Percentiles rank a stretch among this genome's conserved stretches.
Conservation (phyloP, 2,329 filamentous ascomycete species). For the Trichoderma atroviride region DNA sequence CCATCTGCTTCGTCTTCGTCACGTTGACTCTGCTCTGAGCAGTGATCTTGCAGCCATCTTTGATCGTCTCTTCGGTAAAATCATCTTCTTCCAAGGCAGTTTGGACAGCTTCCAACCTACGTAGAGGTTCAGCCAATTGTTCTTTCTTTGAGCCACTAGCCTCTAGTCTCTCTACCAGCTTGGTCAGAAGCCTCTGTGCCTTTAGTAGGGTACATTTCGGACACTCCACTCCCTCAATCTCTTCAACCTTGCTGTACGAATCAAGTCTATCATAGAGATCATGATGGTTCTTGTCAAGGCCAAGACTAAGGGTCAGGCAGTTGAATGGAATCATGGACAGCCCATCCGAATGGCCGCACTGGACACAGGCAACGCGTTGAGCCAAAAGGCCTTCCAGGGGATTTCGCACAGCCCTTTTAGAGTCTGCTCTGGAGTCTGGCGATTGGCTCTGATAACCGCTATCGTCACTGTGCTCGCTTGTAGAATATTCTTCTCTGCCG, state of each 20-base stretch:
- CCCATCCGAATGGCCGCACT: constrained; percentile 84
- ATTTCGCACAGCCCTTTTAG: constrained; percentile 58
- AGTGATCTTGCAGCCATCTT: constrained; percentile 65
- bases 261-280: constrained; percentile 79
- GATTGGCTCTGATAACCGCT: constrained; percentile 58
- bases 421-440: constrained; percentile 42
- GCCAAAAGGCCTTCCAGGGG: constrained; percentile 86
- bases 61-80: constrained; percentile 70
- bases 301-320: constrained; percentile 84
- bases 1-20: constrained; percentile 88
- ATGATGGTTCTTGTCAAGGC: constrained; percentile 61
- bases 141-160: constrained; percentile 47
- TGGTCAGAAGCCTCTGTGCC: constrained; percentile 51
- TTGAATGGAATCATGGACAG: constrained; percentile 92
- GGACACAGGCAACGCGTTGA: constrained; percentile 84
- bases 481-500: constrained; percentile 45
- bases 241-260: constrained; percentile 81
- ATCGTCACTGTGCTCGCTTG: constrained; percentile 58
- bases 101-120: constrained; percentile 67
- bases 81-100: constrained; percentile 76
- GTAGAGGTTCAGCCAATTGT: constrained; percentile 52
- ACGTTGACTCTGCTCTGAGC: constrained; percentile 70
- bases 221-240: constrained; percentile 88
- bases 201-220: constrained; percentile 82
- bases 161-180: constrained; percentile 48